Percentiles rank a stretch among this genome's conserved stretches.
Evolutionary conservation across 208 protist species (phyloP).

Genomic region (Trypanosoma cruzi): DNA sequence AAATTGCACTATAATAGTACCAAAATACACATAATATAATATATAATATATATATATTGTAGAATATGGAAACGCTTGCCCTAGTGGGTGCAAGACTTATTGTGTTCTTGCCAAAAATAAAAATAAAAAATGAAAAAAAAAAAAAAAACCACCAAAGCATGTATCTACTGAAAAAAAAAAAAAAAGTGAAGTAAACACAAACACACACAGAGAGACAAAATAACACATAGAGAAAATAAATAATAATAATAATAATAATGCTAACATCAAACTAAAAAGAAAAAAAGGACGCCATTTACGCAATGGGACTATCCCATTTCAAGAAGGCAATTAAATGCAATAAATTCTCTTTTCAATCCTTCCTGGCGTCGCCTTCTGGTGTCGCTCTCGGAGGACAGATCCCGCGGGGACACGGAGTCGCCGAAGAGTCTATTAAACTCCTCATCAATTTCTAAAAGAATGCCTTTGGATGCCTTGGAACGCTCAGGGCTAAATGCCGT

Average conservation of each 20-base stretch:
- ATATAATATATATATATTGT: constrained; percentile 4
- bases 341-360: background rate
- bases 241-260: background rate
- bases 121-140: background rate
- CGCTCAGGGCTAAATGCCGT: background rate
- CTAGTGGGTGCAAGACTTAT: background rate
- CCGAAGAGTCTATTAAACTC: constrained; percentile 84
- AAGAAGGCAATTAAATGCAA: background rate
- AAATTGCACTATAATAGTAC: background rate
- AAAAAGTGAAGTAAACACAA: background rate
- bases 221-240: background rate
- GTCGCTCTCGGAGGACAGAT: background rate
- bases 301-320: background rate
- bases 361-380: background rate
- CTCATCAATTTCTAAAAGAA: constrained; percentile 47
- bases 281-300: background rate
- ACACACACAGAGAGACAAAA: constrained; percentile 3
- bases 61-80: background rate
- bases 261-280: constrained; percentile 7
- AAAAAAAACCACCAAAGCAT: background rate
- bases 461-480: constrained; percentile 3
- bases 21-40: constrained; percentile 9
- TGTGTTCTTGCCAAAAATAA: background rate
- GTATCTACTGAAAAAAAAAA: background rate
- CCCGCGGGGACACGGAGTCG: constrained; percentile 4